phyloP scores from a whole-genome alignment of 1,139 yeast genomes.

The Lodderomyces orthopsilosis region DNA sequence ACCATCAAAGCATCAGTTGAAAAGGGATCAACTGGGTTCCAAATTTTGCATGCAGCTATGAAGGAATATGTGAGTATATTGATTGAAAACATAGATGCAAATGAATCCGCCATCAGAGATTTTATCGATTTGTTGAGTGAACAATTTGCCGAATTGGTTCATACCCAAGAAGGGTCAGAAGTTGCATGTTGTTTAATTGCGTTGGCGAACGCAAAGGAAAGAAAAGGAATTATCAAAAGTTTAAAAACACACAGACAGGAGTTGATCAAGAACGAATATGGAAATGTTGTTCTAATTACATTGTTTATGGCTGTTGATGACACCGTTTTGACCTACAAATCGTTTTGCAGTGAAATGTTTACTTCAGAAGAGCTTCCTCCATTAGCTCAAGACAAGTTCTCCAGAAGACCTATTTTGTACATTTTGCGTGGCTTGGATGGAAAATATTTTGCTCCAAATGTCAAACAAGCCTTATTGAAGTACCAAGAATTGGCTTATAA shows the following conservation, averaged over 20 bases:
- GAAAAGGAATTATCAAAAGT: slow-evolving; percentile 71
- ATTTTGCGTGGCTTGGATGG: slow-evolving; percentile 77
- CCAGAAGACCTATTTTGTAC: slow-evolving; percentile 87
- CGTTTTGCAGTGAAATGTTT: slow-evolving; percentile 61
- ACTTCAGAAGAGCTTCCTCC: slow-evolving; percentile 54
- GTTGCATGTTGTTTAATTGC: slow-evolving; percentile 83
- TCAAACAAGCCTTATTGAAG: slow-evolving; percentile 55
- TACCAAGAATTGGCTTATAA: slow-evolving; percentile 64
- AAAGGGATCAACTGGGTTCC: slow-evolving; percentile 96
- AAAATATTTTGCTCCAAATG: slow-evolving; percentile 74
- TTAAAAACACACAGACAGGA: slow-evolving; percentile 73
- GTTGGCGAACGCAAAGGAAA: slow-evolving; percentile 86
- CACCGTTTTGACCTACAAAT: slow-evolving; percentile 76
- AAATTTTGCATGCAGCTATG: slow-evolving; percentile 95
- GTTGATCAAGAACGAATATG: slow-evolving; percentile 80
- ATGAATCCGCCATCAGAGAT: slow-evolving; percentile 68
- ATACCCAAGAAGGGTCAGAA: slow-evolving; percentile 90
- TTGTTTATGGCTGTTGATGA: slow-evolving; percentile 89
- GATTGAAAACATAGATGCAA: slow-evolving; percentile 40
- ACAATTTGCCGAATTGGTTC: slow-evolving; percentile 92
- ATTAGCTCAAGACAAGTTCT: slow-evolving; percentile 67
- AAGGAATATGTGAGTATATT: slow-evolving; percentile 77
- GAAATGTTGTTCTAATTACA: slow-evolving; percentile 76
- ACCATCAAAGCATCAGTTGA: slow-evolving; percentile 89
- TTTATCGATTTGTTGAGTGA: slow-evolving; percentile 81